Evolutionary conservation across 2,329 filamentous ascomycete genomes (phyloP), one percentile per base, ranked within the genome.

Genomic region (Arthrobotrys sphaeroides): DNA sequence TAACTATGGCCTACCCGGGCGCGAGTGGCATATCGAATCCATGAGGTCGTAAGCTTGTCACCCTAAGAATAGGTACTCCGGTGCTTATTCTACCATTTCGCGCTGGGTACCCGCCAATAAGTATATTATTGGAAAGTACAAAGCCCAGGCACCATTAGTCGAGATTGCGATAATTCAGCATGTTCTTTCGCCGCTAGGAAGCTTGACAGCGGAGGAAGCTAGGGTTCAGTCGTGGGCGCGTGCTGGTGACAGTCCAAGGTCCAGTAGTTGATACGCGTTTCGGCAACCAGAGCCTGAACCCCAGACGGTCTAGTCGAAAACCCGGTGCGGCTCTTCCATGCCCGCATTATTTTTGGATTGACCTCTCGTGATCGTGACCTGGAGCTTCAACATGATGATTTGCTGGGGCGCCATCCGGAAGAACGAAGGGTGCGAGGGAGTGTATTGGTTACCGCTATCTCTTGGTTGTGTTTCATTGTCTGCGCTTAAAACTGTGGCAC

Each of bases 61-160:
- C 47, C 72, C 72, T 69, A 75, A 75, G 64, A 75, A 75, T 75
- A 75, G 72, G 62, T 65, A 73, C 53, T 57, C 40, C n/a, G n/a
- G 47, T 6, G 40, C 72, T 69, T 66, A 75, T 75, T n/a, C n/a
- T 73, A 60, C 31, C 13, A 57, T 49, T 67, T 67, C 69, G 69
- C 69, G 69, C 69, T 61, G 61, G 55, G 72, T 74, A 66, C 61
- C 62, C 43, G 62, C 43, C 61, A 68, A 31, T 55, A 36, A 43
- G 49, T 43, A 28, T 74, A 65, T 62, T 55, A 61, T 74, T 67
- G 55, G 62, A 73, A 60, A 61, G 62, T 51, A 42, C 26, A 26
- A 47, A 55, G 28, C 45, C 59, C 42, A 57, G 38, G 55, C 53
- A 60, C 59, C 59, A 75, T 64, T 49, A 75, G 59, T 75, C 64